phyloP scores from a whole-genome alignment of 345 rosid species.

The Erodium maritimum region DNA sequence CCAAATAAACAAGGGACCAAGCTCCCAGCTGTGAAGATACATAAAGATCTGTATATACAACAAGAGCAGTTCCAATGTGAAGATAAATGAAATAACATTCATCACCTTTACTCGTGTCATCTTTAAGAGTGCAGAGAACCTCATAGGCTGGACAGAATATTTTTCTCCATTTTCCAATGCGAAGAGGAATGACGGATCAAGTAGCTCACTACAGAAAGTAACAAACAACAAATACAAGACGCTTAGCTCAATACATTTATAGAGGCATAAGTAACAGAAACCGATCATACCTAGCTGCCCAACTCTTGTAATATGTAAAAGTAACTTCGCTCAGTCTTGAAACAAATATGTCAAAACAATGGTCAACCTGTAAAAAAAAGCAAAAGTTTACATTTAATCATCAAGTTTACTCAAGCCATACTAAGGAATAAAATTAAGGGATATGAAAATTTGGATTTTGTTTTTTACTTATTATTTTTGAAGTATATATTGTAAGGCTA shows the following conservation, averaged over 20 bases:
- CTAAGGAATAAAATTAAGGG: neutral
- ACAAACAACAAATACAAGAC: slow-evolving; percentile 13
- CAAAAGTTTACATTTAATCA: slow-evolving; percentile 2
- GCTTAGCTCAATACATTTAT: neutral
- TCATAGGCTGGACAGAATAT: slow-evolving; percentile 79
- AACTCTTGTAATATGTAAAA: slow-evolving; percentile 91
- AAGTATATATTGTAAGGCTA: too few species aligned
- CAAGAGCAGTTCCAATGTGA: slow-evolving; percentile 4
- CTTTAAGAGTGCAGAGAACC: slow-evolving; percentile 69
- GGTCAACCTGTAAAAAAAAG: slow-evolving; percentile 64
- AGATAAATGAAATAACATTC: neutral
- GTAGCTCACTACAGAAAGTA: slow-evolving; percentile 58
- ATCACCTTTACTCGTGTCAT: slow-evolving; percentile 94
- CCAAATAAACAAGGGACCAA: neutral
- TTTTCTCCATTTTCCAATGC: slow-evolving; percentile 88
- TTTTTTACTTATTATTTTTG: too few species aligned
- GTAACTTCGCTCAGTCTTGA: slow-evolving; percentile 69
- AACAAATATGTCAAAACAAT: slow-evolving; percentile 91
- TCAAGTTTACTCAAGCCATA: neutral
- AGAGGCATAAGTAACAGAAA: neutral
- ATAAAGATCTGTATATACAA: neutral
- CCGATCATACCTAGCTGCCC: slow-evolving; percentile 81
- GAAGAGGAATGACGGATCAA: slow-evolving; percentile 95
- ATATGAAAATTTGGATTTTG: too few species aligned
- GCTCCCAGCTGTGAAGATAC: neutral